These are phyloP conservation scores for Penicillium antarcticum DNA, from an alignment of 495 filamentous ascomycete genomes.

Conservation along the genomic window DNA sequence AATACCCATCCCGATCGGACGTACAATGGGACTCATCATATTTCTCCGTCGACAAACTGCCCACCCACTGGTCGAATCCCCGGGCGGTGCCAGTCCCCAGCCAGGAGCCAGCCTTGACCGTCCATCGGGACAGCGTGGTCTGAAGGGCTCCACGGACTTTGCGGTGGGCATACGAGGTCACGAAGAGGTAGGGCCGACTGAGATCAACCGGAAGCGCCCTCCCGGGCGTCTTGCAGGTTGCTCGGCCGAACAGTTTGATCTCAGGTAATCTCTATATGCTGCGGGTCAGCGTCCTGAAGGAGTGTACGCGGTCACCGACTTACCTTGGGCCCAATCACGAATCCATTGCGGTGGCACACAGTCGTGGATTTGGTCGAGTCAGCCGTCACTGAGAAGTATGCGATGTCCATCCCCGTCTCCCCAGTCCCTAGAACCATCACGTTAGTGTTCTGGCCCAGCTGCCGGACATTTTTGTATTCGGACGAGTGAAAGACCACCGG, in stretches of 20 bases:
- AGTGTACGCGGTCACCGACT: constrained; percentile 8
- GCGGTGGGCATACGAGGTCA: constrained; percentile 15
- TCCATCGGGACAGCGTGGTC: constrained; percentile 13
- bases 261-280: background rate
- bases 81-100: constrained; percentile 14
- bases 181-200: constrained; percentile 16
- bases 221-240: constrained; percentile 13
- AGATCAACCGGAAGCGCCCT: constrained; percentile 16
- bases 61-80: constrained; percentile 16
- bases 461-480: constrained; percentile 12
- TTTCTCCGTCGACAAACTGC: constrained; percentile 11
- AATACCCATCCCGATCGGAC: background rate
- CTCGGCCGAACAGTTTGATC: constrained; percentile 3
- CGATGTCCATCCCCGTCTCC: constrained; percentile 20
- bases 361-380: constrained; percentile 12
- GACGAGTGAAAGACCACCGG: constrained; percentile 18
- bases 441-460: constrained; percentile 6
- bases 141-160: constrained; percentile 11
- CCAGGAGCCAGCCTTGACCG: constrained; percentile 14
- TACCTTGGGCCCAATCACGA: constrained; percentile 16
- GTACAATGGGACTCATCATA: constrained; percentile 10
- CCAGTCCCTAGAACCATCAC: constrained; percentile 14
- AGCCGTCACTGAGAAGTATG: constrained; percentile 18
- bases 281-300: background rate
- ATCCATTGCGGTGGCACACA: constrained; percentile 17